Base-by-base conservation (phyloP, 2,329 filamentous ascomycete species). In the Cladophialophora immunda region DNA sequence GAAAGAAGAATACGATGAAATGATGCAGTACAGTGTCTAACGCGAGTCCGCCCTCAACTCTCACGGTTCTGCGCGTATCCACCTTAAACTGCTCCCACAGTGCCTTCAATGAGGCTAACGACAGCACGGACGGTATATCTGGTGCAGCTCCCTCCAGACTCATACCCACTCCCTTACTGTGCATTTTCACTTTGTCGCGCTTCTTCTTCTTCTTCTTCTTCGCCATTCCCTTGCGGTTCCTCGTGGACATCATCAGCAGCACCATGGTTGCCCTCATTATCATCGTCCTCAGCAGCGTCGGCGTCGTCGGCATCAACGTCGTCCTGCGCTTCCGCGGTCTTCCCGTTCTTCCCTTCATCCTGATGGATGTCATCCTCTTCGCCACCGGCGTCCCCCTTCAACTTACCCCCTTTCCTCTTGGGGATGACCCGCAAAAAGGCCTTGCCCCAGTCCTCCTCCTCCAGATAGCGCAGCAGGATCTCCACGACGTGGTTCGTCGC, bases 401-500 rank as follows among this genome's bases (percentile, higher is more conserved):
- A 76, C 62, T 84, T 86, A 0, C 91, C 93, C 0, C 92, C 93
- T 78, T 99, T 99, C 69, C 95, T 84, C 79, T 93, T 93, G 0
- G 95, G 95, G 72, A 99, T 94, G 3, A 96, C 93, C 58, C 87
- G 85, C 79, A 94, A 81, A 77, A 99, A 99, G 0, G 95, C 94
- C 75, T 91, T 84, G 1, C 90, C 94, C 95, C 95, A 99, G 77
- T 98, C 91, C 1, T 92, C 92, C 8, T 61, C 58, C 78, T 97
- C 93, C 62, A 99, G 79, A 93, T 94, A 99, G 71, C 89, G 89
- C 54, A 97, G 81, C 92, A 99, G 97, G 69, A 99, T 98, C 80
- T 98, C 94, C 55, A 95, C 87, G 1, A 99, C 95, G 75, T 99
- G 95, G 76, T 98, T 99, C 7, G 94, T 97, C 3, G 94, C 90